These are phyloP conservation scores for Glebionis coronaria DNA, from an alignment of 129 eudicot species.

Conservation along the genomic window DNA sequence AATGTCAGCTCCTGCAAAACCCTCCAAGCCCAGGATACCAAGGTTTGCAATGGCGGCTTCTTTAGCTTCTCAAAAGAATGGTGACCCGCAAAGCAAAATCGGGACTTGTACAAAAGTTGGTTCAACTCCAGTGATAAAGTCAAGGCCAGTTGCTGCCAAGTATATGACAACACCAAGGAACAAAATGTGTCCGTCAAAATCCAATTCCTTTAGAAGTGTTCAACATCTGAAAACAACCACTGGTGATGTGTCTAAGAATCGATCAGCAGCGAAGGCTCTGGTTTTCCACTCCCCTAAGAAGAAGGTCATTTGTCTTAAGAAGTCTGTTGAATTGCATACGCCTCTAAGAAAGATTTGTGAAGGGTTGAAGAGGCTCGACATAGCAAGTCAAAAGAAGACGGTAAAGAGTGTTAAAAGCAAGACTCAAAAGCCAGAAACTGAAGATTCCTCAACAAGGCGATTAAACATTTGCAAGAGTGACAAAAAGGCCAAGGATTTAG, in stretches of 20 bases:
- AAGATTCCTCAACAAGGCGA: conserved; percentile 31
- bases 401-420: conserved; percentile 29
- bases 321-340: conserved; percentile 54
- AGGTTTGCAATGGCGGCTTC: conserved; percentile 54
- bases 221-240: conserved; percentile 52
- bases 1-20: conserved; percentile 89
- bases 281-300: conserved; percentile 73
- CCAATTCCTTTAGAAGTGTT: conserved; percentile 69
- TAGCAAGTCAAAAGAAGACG: conserved; percentile 59
- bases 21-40: conserved; percentile 64
- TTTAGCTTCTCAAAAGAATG: conserved; percentile 49
- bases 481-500: conserved; percentile 17
- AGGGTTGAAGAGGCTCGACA: conserved; percentile 69
- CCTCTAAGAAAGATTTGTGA: conserved; percentile 69
- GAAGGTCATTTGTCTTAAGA: conserved; percentile 46
- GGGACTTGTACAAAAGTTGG: conserved; percentile 34
- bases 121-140: conserved; percentile 55
- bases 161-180: conserved; percentile 91
- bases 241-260: conserved; percentile 30
- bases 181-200: conserved; percentile 46
- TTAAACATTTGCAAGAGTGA: conserved; percentile 24
- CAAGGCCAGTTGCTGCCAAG: conserved; percentile 88
- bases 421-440: conserved; percentile 18
- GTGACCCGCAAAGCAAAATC: conserved; percentile 36
- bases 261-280: conserved; percentile 61